phyloP scores from a whole-genome alignment of 163 green algal genomes.

The Coccomyxa subellipsoidea region DNA sequence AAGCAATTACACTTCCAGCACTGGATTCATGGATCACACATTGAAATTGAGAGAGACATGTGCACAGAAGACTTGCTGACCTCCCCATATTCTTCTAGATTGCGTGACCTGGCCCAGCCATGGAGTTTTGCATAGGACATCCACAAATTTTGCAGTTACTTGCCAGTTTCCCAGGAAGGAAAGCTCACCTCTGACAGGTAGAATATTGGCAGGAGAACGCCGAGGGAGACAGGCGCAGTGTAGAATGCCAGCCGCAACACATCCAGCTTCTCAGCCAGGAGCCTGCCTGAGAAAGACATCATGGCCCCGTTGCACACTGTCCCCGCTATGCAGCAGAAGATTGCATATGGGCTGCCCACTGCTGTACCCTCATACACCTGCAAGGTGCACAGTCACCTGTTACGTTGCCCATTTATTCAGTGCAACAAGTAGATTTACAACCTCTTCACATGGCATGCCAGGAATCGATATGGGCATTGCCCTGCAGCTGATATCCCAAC shows the following conservation, averaged over 20 bases:
- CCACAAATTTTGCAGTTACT: too few species aligned
- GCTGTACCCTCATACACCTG: conserved; percentile 16
- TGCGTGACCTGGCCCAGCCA: too few species aligned
- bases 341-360: background rate
- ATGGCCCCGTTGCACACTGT: conserved; percentile 64
- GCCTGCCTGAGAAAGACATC: conserved; percentile 52
- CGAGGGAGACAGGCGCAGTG: conserved; percentile 57
- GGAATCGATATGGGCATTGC: conserved; percentile 47
- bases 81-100: too few species aligned
- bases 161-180: too few species aligned
- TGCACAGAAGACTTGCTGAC: background rate
- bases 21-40: background rate
- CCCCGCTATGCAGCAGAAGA: conserved; percentile 15
- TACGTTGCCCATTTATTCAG: too few species aligned
- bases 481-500: conserved; percentile 40
- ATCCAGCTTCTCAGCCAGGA: conserved; percentile 67
- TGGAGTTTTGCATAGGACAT: too few species aligned
- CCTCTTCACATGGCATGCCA: conserved; percentile 39
- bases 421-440: conserved; percentile 52
- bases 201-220: conserved; percentile 52
- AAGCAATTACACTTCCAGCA: background rate
- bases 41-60: background rate
- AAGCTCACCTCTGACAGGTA: conserved; percentile 16
- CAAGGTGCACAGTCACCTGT: conserved; percentile 55
- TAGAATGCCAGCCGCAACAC: conserved; percentile 73